Evolutionary conservation across 495 filamentous ascomycete species (phyloP), one percentile per base, ranked within the genome.

Genomic region (Talaromyces stipitatus): DNA sequence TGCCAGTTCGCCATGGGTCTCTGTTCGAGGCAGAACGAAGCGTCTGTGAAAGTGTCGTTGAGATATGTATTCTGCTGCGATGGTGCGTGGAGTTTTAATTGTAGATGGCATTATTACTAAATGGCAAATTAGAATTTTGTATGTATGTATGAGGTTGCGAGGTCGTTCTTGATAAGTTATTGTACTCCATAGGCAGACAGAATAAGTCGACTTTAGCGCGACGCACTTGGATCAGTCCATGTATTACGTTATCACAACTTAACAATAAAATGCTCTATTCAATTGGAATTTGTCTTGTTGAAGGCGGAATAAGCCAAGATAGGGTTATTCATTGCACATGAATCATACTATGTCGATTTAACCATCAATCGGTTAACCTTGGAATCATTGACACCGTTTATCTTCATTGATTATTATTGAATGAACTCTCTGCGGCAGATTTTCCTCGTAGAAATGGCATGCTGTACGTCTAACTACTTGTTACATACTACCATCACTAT

Each of bases 41-140:
- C 56, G 62, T 28, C 59, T 62, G 54, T 70, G 67, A 58, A 69
- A 72, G 59, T 59, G 58, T 47, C 28, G 38, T 12, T 60, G 54
- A 8, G 69, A 65, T n/a, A 71, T 66, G 30, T 60, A 64, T 20
- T 50, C 29, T 9, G 58, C 52, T 12, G 55, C 53, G 29, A 59
- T 16, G 2, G 58, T 55, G 22, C 33, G 36, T 1, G 62, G 54
- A 12, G 5, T n/a, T 9, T 46, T 38, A 53, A 26, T 55, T 14
- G 22, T 38, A 38, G 57, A 53, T 56, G 57, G 59, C 63, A 48
- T 48, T 16, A 16, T 7, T 41, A 41, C 36, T n/a, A n/a, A n/a
- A n/a, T n/a, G 18, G 36, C 36, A 16, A 16, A 14, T 20, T 41
- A 6, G 2, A 10, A 18, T 41, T 41, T 33, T 18, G n/a, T 38